Percentiles rank a stretch among this genome's conserved stretches.
phyloP scores from a whole-genome alignment of 192 early-diverging fungal genomes.

The Coemansia sp. region DNA sequence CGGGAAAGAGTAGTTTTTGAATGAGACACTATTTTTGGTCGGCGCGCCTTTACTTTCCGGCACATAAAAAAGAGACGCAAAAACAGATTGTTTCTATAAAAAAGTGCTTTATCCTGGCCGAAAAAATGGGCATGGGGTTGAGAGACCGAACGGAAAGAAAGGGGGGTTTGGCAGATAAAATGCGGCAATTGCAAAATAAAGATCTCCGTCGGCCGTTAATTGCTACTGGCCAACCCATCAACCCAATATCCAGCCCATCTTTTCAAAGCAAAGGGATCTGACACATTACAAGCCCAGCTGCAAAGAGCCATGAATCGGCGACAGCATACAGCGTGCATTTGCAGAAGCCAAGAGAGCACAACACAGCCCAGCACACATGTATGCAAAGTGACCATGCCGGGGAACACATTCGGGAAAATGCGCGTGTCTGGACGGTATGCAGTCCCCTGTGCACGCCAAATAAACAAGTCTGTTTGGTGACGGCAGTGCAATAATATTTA shows the following conservation, averaged over 20 bases:
- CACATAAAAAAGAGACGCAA: background rate
- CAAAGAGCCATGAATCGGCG: background rate
- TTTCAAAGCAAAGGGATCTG: background rate
- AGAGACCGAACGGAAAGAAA: background rate
- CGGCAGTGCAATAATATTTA: background rate
- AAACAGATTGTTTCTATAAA: background rate
- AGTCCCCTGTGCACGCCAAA: too few species aligned
- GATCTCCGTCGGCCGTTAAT: conserved; percentile 8
- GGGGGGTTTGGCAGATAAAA: too few species aligned
- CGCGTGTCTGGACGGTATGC: too few species aligned
- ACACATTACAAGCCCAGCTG: background rate
- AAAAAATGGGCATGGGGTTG: background rate
- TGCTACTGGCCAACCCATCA: background rate
- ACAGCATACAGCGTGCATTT: background rate
- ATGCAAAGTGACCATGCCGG: background rate
- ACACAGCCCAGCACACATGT: background rate
- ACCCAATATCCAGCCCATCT: background rate
- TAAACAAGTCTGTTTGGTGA: background rate
- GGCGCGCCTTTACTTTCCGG: background rate
- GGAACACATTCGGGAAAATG: too few species aligned
- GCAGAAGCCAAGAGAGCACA: background rate
- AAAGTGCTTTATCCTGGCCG: background rate
- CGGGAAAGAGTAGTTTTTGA: background rate
- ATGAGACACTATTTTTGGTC: conserved; percentile 4
- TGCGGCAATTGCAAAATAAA: conserved; percentile 12